phyloP scores from a whole-genome alignment of 2,329 filamentous ascomycete genomes.

The Botrytis byssoidea region DNA sequence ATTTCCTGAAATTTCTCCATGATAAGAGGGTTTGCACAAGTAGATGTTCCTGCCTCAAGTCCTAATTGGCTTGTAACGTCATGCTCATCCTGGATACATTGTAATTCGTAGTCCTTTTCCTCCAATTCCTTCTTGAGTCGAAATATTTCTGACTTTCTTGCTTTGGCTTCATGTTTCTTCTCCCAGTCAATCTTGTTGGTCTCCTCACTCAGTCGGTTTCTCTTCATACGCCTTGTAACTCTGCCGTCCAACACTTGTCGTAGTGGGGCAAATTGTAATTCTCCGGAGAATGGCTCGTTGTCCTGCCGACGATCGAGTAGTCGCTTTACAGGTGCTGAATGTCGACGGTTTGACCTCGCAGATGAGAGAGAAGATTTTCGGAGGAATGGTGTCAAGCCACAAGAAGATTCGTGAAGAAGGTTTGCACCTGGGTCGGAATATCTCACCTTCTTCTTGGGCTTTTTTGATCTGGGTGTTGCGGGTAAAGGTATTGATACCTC shows the following conservation, averaged over 20 bases:
- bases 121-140: conserved; percentile 49
- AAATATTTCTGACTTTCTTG: conserved; percentile 49
- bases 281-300: conserved; percentile 39
- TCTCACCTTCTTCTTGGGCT: conserved; percentile 51
- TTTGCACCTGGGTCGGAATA: conserved; percentile 57
- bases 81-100: conserved; percentile 35
- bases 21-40: conserved; percentile 23
- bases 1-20: conserved; percentile 33
- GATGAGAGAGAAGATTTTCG: conserved; percentile 49
- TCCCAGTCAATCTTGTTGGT: conserved; percentile 53
- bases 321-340: conserved; percentile 44
- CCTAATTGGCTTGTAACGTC: conserved; percentile 36
- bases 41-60: conserved; percentile 29
- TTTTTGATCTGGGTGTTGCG: conserved; percentile 33
- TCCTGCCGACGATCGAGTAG: conserved; percentile 30
- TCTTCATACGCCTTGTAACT: conserved; percentile 55
- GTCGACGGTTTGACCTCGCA: conserved; percentile 45
- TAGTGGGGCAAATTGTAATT: conserved; percentile 49
- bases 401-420: conserved; percentile 40
- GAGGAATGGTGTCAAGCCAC: conserved; percentile 59
- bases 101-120: conserved; percentile 35
- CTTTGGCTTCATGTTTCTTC: conserved; percentile 44
- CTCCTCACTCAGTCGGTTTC: conserved; percentile 58
- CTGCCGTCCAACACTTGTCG: conserved; percentile 57
- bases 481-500: conserved; percentile 36